A percentile compares a stretch with the other conserved stretches of the same genome.
phyloP scores from a whole-genome alignment of 306 rosid genomes.

The Macrotyloma uniflorum region DNA sequence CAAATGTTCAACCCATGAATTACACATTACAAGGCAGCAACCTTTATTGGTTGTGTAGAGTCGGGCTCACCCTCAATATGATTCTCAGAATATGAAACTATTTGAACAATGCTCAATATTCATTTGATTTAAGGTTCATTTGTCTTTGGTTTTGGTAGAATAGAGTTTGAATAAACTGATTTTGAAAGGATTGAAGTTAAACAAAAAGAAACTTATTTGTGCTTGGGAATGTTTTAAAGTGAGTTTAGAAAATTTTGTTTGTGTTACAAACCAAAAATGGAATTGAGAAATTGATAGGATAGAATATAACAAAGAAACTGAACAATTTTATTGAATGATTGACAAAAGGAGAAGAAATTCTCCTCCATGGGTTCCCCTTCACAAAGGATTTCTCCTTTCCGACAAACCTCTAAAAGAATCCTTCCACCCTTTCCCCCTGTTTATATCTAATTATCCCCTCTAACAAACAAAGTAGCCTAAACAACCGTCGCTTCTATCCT shows the following conservation, averaged over 20 bases:
- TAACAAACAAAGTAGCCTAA: background rate
- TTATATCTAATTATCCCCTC: background rate
- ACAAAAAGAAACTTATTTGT: background rate
- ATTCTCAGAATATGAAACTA: background rate
- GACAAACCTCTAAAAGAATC: background rate
- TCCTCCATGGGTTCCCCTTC: background rate
- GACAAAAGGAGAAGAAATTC: background rate
- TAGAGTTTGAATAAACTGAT: no score
- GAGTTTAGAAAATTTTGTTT: background rate
- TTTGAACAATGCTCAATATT: no score
- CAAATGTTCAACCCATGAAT: background rate
- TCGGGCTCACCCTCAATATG: background rate
- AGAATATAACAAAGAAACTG: background rate
- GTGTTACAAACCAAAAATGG: background rate
- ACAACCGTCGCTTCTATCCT: background rate
- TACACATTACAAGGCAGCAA: background rate
- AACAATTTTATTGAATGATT: background rate
- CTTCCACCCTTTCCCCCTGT: background rate
- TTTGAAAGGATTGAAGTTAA: no score
- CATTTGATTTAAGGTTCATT: background rate
- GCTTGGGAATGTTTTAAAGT: background rate
- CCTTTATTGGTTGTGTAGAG: background rate
- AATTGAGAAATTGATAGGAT: background rate
- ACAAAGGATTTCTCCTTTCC: background rate
- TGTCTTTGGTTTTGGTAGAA: no score